A percentile compares a stretch with the other conserved stretches of the same genome.
These are phyloP conservation scores for Venustampulla echinocandica DNA, from an alignment of 495 filamentous ascomycete genomes.

Conservation along the genomic window DNA sequence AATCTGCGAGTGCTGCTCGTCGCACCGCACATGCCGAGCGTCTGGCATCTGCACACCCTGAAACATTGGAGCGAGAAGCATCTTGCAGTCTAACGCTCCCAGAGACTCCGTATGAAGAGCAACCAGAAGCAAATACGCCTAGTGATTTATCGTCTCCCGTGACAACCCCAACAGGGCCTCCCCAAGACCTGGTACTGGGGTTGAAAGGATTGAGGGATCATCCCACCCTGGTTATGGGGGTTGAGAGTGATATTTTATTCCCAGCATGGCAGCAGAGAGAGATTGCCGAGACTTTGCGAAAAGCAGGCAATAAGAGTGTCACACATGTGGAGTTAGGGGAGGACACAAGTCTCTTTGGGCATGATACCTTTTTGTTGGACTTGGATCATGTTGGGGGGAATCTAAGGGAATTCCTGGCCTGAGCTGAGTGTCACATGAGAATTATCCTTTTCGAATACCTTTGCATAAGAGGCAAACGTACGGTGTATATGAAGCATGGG, in stretches of 20 bases:
- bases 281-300: conserved; percentile 74
- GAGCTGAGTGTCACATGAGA: too few species aligned
- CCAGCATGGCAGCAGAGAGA: conserved; percentile 98
- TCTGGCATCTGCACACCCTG: conserved; percentile 1
- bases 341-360: conserved; percentile 85
- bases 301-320: conserved; percentile 67
- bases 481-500: conserved; percentile 2
- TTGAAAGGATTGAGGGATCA: conserved; percentile 62
- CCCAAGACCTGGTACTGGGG: conserved; percentile 70
- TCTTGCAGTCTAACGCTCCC: conserved; percentile 81
- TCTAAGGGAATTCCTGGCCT: conserved; percentile 68
- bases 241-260: conserved; percentile 94
- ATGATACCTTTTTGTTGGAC: conserved; percentile 94
- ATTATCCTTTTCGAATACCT: too few species aligned
- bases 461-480: too few species aligned
- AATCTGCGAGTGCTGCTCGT: conserved; percentile 34
- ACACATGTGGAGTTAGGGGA: conserved; percentile 86
- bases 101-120: conserved; percentile 75
- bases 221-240: conserved; percentile 80
- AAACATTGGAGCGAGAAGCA: conserved; percentile 25
- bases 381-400: conserved; percentile 82
- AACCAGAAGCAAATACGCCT: conserved; percentile 32
- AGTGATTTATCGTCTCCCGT: conserved; percentile 16
- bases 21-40: conserved; percentile 28
- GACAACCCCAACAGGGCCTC: conserved; percentile 34